A percentile compares a stretch with the other conserved stretches of the same genome.
Conservation (phyloP, 2,329 filamentous ascomycete species). For the Fusarium veterinarium region DNA sequence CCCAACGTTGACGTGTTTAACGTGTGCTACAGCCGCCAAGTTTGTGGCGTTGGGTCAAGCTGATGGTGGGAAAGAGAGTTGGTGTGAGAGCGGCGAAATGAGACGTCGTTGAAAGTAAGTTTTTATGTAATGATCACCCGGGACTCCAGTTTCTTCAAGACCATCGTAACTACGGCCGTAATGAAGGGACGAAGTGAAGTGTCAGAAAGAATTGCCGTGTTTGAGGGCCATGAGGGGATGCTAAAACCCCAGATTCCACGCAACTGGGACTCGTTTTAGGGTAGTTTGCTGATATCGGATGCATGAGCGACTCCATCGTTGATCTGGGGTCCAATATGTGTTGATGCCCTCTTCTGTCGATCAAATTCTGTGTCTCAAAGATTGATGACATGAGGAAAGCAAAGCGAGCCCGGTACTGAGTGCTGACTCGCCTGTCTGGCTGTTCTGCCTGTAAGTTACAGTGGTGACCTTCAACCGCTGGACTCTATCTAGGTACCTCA, state of each 20-base stretch:
- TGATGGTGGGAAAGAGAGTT: slow-evolving; percentile 5
- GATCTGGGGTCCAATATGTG: not conserved
- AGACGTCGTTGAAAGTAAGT: not conserved
- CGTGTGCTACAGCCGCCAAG: slow-evolving; percentile 18
- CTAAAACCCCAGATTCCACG: slow-evolving; percentile 24
- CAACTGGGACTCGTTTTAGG: slow-evolving; percentile 15
- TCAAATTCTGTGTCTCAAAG: not conserved
- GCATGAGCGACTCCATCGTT: slow-evolving; percentile 12
- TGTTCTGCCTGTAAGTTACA: not conserved
- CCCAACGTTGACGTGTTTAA: slow-evolving; percentile 12
- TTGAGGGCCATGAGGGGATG: not conserved
- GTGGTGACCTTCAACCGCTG: not conserved
- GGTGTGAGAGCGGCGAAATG: slow-evolving; percentile 24
- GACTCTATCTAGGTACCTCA: not conserved
- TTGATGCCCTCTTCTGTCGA: not conserved
- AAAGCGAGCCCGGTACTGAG: not conserved
- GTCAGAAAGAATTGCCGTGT: not conserved
- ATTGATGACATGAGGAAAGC: not conserved
- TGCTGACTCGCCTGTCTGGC: not conserved
- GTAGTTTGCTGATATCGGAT: slow-evolving; percentile 13
- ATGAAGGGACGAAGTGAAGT: not conserved
- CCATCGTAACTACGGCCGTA: not conserved
- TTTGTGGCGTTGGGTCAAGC: not conserved
- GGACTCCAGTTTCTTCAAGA: not conserved
- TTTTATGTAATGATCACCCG: not conserved